A percentile compares a stretch with the other conserved stretches of the same genome.
Conservation (phyloP, 495 filamentous ascomycete species). For the Xylaria curta region DNA sequence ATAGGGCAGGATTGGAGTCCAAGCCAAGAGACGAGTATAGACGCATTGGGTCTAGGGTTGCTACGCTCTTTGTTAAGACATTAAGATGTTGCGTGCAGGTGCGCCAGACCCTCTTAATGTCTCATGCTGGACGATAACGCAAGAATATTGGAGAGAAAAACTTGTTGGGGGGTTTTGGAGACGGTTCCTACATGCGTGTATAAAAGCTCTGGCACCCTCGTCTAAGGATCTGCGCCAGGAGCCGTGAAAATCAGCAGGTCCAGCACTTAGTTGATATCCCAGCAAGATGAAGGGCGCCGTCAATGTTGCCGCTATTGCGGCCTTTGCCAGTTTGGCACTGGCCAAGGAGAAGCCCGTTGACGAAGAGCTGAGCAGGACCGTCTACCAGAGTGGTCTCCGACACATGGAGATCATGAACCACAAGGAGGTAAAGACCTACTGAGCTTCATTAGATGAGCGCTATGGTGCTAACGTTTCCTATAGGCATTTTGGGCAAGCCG, state of each 20-base stretch:
- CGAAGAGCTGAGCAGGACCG: slow-evolving; percentile 40
- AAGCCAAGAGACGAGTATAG: slow-evolving; percentile 19
- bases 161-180: slow-evolving; percentile 4
- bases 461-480: slow-evolving; percentile 22
- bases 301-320: slow-evolving; percentile 43
- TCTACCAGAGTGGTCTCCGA: slow-evolving; percentile 54
- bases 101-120: not conserved
- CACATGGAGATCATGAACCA: slow-evolving; percentile 54
- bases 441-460: slow-evolving; percentile 5
- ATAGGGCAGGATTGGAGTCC: slow-evolving; percentile 1
- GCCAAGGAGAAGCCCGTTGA: slow-evolving; percentile 46
- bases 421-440: slow-evolving; percentile 43
- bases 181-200: slow-evolving; percentile 14
- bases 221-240: not conserved
- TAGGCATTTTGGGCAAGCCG: slow-evolving; percentile 46
- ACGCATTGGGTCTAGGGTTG: slow-evolving; percentile 7
- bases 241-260: slow-evolving; percentile 21
- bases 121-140: not conserved
- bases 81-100: not conserved
- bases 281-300: slow-evolving; percentile 39
- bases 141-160: not conserved
- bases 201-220: slow-evolving; percentile 17
- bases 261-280: slow-evolving; percentile 23
- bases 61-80: not conserved
- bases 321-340: slow-evolving; percentile 38